Evolutionary conservation across 345 rosid genomes (phyloP).

Genomic region (Laguncularia racemosa): DNA sequence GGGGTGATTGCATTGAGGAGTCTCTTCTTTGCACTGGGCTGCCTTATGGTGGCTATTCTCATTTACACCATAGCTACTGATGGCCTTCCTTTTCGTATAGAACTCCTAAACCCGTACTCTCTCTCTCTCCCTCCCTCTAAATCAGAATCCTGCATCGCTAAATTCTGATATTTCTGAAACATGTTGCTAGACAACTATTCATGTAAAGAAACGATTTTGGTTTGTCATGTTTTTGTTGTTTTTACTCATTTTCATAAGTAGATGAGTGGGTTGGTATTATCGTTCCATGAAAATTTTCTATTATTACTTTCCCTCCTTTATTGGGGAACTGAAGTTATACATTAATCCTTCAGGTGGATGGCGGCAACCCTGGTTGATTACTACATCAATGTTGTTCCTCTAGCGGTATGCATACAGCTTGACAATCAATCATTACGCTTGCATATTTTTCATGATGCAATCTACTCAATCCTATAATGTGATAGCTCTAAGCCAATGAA

Average conservation of each 20-base stretch:
- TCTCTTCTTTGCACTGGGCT: constrained; percentile 35
- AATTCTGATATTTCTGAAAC: too few species aligned
- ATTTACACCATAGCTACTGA: constrained; percentile 50
- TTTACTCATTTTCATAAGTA: not conserved
- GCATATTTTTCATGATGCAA: not conserved
- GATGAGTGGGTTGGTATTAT: too few species aligned
- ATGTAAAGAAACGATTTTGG: not conserved
- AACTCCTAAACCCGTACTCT: constrained; percentile 65
- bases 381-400: constrained; percentile 45
- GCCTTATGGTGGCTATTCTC: constrained; percentile 44
- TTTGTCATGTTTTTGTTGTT: not conserved
- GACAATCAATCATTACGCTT: too few species aligned
- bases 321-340: too few species aligned
- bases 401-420: constrained; percentile 35
- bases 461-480: not conserved
- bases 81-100: constrained; percentile 65
- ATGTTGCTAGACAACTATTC: too few species aligned
- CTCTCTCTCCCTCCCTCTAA: constrained; percentile 13
- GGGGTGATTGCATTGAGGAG: constrained; percentile 31
- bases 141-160: too few species aligned
- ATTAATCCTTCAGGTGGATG: constrained; percentile 57
- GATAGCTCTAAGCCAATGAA: not conserved
- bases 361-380: constrained; percentile 62
- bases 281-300: not conserved
- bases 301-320: not conserved